Conservation (phyloP, 352 stramenopile species). For the Phytophthora palmivora region DNA sequence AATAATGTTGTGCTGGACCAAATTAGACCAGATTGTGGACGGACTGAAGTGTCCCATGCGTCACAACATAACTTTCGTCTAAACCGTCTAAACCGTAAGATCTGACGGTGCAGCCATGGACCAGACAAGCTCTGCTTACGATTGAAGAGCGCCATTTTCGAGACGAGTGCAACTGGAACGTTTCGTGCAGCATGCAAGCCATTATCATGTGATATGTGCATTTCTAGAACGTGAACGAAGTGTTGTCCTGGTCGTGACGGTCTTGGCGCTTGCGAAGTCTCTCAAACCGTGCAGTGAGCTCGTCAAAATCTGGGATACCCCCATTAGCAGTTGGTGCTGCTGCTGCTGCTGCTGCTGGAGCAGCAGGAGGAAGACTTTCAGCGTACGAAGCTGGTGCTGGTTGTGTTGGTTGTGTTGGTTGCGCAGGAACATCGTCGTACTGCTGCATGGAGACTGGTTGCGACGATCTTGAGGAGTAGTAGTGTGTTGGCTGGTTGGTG, state of each 20-base stretch:
- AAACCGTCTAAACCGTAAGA: not conserved
- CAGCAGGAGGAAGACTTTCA: constrained; percentile 14
- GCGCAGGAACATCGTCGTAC: constrained; percentile 19
- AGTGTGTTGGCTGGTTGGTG: constrained; percentile 49
- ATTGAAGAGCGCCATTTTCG: not conserved
- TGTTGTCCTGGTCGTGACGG: constrained; percentile 53
- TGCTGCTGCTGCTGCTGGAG: constrained; percentile 13
- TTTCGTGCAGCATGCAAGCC: not conserved
- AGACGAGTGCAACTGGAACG: too few relatives aligned
- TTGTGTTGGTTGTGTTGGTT: constrained; percentile 15
- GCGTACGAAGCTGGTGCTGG: constrained; percentile 19
- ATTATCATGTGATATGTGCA: constrained; percentile 1
- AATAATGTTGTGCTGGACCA: too few relatives aligned
- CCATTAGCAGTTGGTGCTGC: constrained; percentile 39
- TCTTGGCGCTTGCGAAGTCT: constrained; percentile 84
- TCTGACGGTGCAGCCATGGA: too few relatives aligned
- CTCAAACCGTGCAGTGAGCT: constrained; percentile 94
- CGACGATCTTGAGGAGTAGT: constrained; percentile 33
- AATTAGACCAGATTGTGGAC: too few relatives aligned
- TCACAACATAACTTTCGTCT: constrained; percentile 2
- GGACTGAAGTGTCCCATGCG: not conserved
- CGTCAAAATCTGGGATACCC: constrained; percentile 88
- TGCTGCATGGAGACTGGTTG: constrained; percentile 14
- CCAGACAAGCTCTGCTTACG: not conserved
- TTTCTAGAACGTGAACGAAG: constrained; percentile 74